phyloP scores from a whole-genome alignment of 306 rosid species.

The Purshia tridentata region DNA sequence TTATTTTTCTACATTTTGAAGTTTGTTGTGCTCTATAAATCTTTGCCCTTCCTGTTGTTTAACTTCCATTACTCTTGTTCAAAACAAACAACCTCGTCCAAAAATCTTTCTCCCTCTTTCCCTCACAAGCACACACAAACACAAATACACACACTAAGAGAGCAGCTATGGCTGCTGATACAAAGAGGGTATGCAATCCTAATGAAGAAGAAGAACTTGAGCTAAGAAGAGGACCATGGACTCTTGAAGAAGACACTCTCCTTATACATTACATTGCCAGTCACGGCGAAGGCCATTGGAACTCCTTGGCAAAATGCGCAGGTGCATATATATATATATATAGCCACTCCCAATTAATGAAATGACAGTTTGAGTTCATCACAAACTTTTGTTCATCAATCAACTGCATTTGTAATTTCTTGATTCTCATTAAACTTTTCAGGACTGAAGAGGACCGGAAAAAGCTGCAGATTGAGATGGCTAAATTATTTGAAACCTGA shows the following conservation, averaged over 20 bases:
- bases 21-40: conserved; percentile 30
- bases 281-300: conserved; percentile 98
- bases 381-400: background rate
- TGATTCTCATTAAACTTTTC: conserved; percentile 16
- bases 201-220: conserved; percentile 52
- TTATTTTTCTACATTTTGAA: conserved; percentile 16
- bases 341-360: no score
- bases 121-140: background rate
- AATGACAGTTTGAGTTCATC: background rate
- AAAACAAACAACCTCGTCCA: background rate
- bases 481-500: conserved; percentile 92
- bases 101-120: background rate
- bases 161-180: conserved; percentile 49
- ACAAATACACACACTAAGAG: background rate
- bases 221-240: conserved; percentile 93
- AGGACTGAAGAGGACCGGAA: conserved; percentile 97
- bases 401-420: background rate
- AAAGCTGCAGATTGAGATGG: conserved; percentile 97
- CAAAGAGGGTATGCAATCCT: conserved; percentile 37
- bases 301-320: conserved; percentile 76
- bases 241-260: conserved; percentile 85
- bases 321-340: conserved; percentile 40
- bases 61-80: conserved; percentile 30
- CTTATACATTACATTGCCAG: conserved; percentile 78
- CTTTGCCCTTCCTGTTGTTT: conserved; percentile 10